Evolutionary conservation across 2,329 filamentous ascomycete genomes (phyloP), one percentile per base, ranked within the genome.

Genomic region (Diaporthe longicolla): DNA sequence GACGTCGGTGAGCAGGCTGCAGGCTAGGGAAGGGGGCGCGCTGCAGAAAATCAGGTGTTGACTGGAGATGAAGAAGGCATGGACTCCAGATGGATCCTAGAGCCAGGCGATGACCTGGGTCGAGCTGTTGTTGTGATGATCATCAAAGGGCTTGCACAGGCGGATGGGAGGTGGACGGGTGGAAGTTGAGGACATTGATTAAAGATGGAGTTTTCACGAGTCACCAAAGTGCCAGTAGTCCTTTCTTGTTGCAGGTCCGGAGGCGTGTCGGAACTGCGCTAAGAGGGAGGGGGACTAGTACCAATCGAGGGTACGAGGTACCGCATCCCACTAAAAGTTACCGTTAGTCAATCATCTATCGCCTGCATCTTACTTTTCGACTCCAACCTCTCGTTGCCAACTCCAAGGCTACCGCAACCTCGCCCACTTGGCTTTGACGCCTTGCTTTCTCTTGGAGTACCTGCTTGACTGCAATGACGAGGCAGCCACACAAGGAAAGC

Each of bases 21-120:
- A 85, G 85, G 83, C 84, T 80, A 83, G 93, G 89, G 87, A 86
- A 84, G 85, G 80, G 83, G 80, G 83, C 81, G 80, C 81, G 83
- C 80, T 79, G 75, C 54, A 32, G 73, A 54, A 68, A 72, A 63
- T 74, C 61, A 75, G 45, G 54, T 61, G 50, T 69, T 68, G 61
- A 70, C 32, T 45, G 58, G 52, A 43, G 58, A 52, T 55, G 52
- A 72, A 71, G 70, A 57, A 59, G 70, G 55, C 75, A 75, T 73
- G 61, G 72, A 65, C 59, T 45, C 37, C 59, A 69, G 58, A 58
- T 40, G 70, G 58, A 57, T 71, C 71, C 78, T 78, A 77, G 78
- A 82, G 79, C 82, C 80, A 82, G 80, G 77, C 82, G 77, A 81
- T 82, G 79, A 80, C 79, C 80, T 79, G 77, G 79, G 76, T 73